Conservation (phyloP, 2,329 filamentous ascomycete species). For the Fusarium sp. region DNA sequence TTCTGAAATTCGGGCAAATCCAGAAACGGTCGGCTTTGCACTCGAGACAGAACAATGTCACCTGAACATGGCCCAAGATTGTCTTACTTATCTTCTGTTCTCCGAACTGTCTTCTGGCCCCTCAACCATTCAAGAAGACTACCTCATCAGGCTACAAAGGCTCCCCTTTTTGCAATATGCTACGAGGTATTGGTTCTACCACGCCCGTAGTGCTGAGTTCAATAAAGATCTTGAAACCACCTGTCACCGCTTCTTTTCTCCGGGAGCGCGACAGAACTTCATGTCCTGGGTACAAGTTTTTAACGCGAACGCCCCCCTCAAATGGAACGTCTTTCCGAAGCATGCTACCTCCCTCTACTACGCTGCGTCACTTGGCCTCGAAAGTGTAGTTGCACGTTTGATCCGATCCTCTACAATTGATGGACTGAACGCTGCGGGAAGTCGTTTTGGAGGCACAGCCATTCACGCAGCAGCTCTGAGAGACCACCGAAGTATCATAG, state of each 20-base stretch:
- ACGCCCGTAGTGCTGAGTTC: neutral
- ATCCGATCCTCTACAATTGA: neutral
- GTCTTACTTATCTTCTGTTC: neutral
- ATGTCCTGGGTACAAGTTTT: neutral
- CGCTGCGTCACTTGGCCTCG: neutral
- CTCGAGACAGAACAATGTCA: neutral
- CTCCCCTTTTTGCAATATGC: neutral
- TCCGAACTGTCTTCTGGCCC: neutral
- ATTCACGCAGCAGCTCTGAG: neutral
- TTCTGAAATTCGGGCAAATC: neutral
- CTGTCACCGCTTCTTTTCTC: neutral
- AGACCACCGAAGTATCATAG: neutral
- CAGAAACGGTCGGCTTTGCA: neutral
- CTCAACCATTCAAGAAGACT: neutral
- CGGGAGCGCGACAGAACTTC: neutral
- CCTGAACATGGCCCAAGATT: neutral
- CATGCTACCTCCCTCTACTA: neutral
- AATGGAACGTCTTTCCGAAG: neutral
- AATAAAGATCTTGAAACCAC: neutral
- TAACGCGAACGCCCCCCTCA: neutral
- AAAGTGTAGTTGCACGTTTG: neutral
- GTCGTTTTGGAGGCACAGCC: neutral
- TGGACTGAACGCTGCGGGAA: neutral
- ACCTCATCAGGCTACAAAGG: neutral
- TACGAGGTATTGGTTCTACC: neutral